Conservation (phyloP, 2,329 filamentous ascomycete species). For the Colletotrichum tropicale region DNA sequence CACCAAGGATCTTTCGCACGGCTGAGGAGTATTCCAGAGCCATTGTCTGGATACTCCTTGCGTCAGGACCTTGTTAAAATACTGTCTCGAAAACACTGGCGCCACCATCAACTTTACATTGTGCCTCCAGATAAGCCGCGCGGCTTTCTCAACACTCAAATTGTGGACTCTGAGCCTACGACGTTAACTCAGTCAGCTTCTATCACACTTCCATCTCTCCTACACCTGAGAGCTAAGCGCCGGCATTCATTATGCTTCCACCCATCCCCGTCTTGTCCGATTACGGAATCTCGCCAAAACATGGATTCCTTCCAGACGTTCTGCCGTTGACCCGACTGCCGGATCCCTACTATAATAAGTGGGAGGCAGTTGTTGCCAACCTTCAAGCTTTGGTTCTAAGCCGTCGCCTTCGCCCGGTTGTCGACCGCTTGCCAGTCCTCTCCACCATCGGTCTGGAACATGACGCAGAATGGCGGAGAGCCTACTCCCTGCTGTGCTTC, state of each 20-base stretch:
- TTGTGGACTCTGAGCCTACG: not conserved
- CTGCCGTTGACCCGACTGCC: slow-evolving; percentile 81
- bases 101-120: not conserved
- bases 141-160: not conserved
- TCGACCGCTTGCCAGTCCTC: slow-evolving; percentile 83
- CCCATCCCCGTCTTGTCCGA: slow-evolving; percentile 70
- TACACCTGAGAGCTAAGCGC: not conserved
- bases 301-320: slow-evolving; percentile 88
- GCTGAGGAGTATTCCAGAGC: slow-evolving; percentile 67
- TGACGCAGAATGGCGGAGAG: slow-evolving; percentile 90
- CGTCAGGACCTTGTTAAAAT: slow-evolving; percentile 53
- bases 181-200: not conserved
- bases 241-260: slow-evolving; percentile 53
- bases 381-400: slow-evolving; percentile 87
- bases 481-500: slow-evolving; percentile 89
- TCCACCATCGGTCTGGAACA: slow-evolving; percentile 81
- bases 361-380: slow-evolving; percentile 87
- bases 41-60: slow-evolving; percentile 66
- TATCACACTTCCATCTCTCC: slow-evolving; percentile 1
- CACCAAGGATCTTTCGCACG: slow-evolving; percentile 46
- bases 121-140: not conserved
- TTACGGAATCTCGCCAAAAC: slow-evolving; percentile 78
- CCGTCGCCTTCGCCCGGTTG: slow-evolving; percentile 78
- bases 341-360: slow-evolving; percentile 91
- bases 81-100: slow-evolving; percentile 5